Percentiles rank a stretch among this genome's conserved stretches.
Evolutionary conservation across 139 green algal species (phyloP).

Genomic region (Chlorella sp.): DNA sequence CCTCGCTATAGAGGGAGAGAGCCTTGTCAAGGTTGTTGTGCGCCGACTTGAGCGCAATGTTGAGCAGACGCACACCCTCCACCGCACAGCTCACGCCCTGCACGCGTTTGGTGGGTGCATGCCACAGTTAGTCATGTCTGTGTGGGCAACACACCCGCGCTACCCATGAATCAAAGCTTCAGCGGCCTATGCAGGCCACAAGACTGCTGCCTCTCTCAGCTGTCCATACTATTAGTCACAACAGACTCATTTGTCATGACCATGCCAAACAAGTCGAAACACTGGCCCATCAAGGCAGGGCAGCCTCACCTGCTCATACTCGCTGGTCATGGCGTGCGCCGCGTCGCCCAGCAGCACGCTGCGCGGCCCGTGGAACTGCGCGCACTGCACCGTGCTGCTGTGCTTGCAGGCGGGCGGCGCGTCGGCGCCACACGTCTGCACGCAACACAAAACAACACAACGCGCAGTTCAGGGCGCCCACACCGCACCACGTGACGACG

Average conservation of each 20-base stretch:
- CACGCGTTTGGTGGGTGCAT: too few species aligned
- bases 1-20: background rate
- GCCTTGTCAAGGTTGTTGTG: background rate
- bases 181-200: too few species aligned
- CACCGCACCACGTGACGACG: too few species aligned
- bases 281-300: background rate
- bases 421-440: conserved; percentile 4
- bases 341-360: conserved; percentile 23
- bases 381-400: conserved; percentile 10
- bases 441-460: too few species aligned
- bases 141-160: too few species aligned
- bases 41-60: background rate
- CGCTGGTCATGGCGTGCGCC: conserved; percentile 23
- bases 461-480: too few species aligned
- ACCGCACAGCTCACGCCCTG: conserved; percentile 2
- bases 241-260: too few species aligned
- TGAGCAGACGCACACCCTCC: conserved; percentile 1
- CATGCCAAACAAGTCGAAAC: too few species aligned
- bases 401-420: background rate
- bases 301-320: conserved; percentile 4
- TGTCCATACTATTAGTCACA: too few species aligned
- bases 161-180: too few species aligned
- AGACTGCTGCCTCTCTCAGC: too few species aligned
- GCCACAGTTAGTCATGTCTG: too few species aligned
- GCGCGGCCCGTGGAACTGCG: conserved; percentile 18